A percentile compares a stretch with the other conserved stretches of the same genome.
These are phyloP conservation scores for Elsinoe perseae DNA, from an alignment of 2,329 filamentous ascomycete genomes.

Conservation along the genomic window DNA sequence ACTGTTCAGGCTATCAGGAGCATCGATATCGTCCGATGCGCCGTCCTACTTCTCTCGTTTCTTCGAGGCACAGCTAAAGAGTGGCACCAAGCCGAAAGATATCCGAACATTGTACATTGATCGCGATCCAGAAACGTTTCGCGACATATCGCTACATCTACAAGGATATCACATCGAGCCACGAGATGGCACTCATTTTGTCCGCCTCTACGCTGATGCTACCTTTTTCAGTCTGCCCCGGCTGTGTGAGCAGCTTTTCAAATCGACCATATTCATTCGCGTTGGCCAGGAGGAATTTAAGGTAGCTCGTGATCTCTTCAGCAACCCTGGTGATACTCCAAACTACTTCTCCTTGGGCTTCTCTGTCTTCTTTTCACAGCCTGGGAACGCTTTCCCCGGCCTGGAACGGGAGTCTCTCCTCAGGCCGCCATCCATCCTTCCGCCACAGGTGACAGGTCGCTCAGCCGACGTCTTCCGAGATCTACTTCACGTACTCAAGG, in stretches of 20 bases:
- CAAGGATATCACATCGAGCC: constrained; percentile 86
- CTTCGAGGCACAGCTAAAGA: constrained; percentile 72
- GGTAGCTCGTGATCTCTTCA: constrained; percentile 82
- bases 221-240: constrained; percentile 90
- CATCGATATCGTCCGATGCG: constrained; percentile 67
- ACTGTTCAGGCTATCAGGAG: constrained; percentile 61
- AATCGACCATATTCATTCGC: constrained; percentile 84
- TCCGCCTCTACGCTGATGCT: constrained; percentile 86
- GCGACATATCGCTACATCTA: constrained; percentile 80
- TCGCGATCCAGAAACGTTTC: constrained; percentile 80
- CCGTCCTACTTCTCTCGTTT: constrained; percentile 95
- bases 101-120: constrained; percentile 89
- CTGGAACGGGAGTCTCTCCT: constrained; percentile 70
- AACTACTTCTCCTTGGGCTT: constrained; percentile 95
- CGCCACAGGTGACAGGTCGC: constrained; percentile 71
- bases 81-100: constrained; percentile 50
- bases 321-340: constrained; percentile 76
- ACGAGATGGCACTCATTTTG: constrained; percentile 75
- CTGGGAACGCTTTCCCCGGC: constrained; percentile 75
- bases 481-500: constrained; percentile 70
- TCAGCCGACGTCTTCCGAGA: constrained; percentile 80
- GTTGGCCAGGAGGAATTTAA: constrained; percentile 83
- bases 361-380: constrained; percentile 74
- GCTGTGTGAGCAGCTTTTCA: constrained; percentile 82
- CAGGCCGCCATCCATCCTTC: constrained; percentile 76